Conservation (phyloP, 2,329 filamentous ascomycete genomes). For the Exophiala sideris region DNA sequence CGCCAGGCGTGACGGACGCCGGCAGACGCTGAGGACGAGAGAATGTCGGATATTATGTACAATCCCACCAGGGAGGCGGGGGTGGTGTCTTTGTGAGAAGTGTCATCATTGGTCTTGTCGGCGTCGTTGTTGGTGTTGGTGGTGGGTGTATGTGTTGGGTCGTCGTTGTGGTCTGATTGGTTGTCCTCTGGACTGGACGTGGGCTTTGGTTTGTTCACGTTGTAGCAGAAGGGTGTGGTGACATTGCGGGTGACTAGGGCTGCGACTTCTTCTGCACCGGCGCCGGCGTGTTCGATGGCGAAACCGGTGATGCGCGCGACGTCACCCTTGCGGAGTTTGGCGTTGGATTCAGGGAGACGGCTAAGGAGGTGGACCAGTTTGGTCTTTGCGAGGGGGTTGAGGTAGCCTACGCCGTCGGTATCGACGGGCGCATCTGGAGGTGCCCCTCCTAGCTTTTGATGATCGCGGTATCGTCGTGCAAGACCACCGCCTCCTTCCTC, state of each 20-base stretch:
- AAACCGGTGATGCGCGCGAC: conserved; percentile 83
- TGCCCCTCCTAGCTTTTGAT: conserved; percentile 25
- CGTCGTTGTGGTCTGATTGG: conserved; percentile 29
- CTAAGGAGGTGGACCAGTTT: conserved; percentile 81
- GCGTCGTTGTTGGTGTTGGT: conserved; percentile 14
- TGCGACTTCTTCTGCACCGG: conserved; percentile 87
- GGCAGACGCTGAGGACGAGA: conserved; percentile 71
- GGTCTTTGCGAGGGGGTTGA: conserved; percentile 79
- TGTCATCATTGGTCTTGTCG: conserved; percentile 36
- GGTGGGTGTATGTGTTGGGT: not conserved
- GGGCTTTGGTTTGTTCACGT: conserved; percentile 38
- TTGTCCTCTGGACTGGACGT: conserved; percentile 27
- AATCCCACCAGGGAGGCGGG: conserved; percentile 74
- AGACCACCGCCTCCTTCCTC: conserved; percentile 48
- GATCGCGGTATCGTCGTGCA: conserved; percentile 39
- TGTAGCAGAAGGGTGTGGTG: conserved; percentile 69
- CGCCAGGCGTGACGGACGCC: conserved; percentile 82
- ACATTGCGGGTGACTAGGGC: conserved; percentile 82
- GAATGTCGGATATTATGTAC: conserved; percentile 75
- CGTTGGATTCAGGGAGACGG: conserved; percentile 71
- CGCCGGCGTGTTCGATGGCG: conserved; percentile 80
- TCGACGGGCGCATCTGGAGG: conserved; percentile 25
- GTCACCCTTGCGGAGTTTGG: conserved; percentile 75
- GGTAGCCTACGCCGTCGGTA: conserved; percentile 58
- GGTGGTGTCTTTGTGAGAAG: conserved; percentile 49